Conservation (phyloP, 2,329 filamentous ascomycete species). For the Fusarium verticillioides region DNA sequence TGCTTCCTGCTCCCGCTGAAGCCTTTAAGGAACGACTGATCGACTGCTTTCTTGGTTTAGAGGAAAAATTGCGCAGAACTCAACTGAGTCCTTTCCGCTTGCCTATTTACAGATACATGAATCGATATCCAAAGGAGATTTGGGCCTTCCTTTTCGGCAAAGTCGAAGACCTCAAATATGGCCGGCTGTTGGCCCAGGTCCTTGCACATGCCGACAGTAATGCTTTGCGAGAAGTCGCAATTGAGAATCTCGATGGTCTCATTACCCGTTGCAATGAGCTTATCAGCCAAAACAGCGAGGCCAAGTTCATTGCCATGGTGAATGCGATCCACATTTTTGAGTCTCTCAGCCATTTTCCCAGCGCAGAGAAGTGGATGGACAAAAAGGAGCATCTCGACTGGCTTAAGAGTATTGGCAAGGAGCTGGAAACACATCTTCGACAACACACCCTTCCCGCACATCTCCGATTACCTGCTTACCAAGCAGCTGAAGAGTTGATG, state of each 20-base stretch:
- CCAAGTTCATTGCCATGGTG: constrained; percentile 75
- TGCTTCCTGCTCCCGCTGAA: constrained; percentile 90
- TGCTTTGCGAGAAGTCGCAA: constrained; percentile 78
- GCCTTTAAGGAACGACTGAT: constrained; percentile 92
- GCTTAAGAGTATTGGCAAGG: constrained; percentile 76
- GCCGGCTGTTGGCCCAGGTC: constrained; percentile 90
- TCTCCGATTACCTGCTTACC: constrained; percentile 85
- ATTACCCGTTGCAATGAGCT: constrained; percentile 74
- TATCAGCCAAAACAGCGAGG: constrained; percentile 74
- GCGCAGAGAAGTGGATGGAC: constrained; percentile 77
- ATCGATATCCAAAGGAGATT: constrained; percentile 89
- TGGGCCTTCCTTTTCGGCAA: constrained; percentile 83
- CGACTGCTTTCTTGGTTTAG: constrained; percentile 88
- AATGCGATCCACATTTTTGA: constrained; percentile 89
- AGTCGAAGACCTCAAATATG: constrained; percentile 86
- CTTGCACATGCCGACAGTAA: constrained; percentile 80
- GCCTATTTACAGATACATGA: constrained; percentile 92
- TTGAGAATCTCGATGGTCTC: constrained; percentile 77
- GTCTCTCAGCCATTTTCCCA: constrained; percentile 76
- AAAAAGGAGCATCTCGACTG: constrained; percentile 70
- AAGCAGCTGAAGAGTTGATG: constrained; percentile 90
- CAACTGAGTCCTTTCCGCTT: constrained; percentile 91
- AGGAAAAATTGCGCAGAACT: constrained; percentile 85
- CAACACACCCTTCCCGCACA: constrained; percentile 74
- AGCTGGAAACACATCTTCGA: constrained; percentile 80